A percentile compares a stretch with the other conserved stretches of the same genome.
These are phyloP conservation scores for Gyrodon tennesseensis DNA, from an alignment of 1,284 basidiomycete species.

Conservation along the genomic window DNA sequence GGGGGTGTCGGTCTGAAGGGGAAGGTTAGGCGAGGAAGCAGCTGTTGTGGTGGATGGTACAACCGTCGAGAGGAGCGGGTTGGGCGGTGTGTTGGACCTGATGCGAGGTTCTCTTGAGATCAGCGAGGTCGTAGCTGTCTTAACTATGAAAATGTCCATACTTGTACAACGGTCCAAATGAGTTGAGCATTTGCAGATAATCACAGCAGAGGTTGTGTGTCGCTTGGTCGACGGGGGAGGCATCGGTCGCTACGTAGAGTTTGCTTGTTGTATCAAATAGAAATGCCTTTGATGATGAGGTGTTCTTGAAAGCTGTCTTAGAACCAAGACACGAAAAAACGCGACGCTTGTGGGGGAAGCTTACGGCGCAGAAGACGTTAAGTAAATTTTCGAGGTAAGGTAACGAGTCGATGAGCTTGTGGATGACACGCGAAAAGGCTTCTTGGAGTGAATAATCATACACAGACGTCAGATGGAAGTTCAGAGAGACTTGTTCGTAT, in stretches of 20 bases:
- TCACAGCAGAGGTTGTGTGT: constrained; percentile 90
- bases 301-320: constrained; percentile 57
- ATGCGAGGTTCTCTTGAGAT: constrained; percentile 5
- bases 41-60: constrained; percentile 10
- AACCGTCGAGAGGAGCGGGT: constrained; percentile 8
- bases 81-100: constrained; percentile 47
- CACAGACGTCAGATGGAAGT: constrained; percentile 86
- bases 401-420: constrained; percentile 69
- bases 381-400: constrained; percentile 77
- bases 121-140: neutral
- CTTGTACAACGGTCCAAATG: constrained; percentile 85
- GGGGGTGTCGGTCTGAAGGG: constrained; percentile 4
- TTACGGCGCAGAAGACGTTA: constrained; percentile 77
- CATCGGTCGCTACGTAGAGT: constrained; percentile 90
- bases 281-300: constrained; percentile 89
- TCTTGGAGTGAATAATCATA: constrained; percentile 88
- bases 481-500: constrained; percentile 69
- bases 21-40: constrained; percentile 4
- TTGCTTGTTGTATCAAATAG: constrained; percentile 87
- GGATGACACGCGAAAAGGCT: constrained; percentile 79
- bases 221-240: constrained; percentile 85
- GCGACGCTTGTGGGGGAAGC: constrained; percentile 33
- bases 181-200: constrained; percentile 84
- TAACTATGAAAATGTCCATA: constrained; percentile 40
- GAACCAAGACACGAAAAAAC: neutral